phyloP scores from a whole-genome alignment of 352 stramenopile genomes.

The Pythium angustatum region DNA sequence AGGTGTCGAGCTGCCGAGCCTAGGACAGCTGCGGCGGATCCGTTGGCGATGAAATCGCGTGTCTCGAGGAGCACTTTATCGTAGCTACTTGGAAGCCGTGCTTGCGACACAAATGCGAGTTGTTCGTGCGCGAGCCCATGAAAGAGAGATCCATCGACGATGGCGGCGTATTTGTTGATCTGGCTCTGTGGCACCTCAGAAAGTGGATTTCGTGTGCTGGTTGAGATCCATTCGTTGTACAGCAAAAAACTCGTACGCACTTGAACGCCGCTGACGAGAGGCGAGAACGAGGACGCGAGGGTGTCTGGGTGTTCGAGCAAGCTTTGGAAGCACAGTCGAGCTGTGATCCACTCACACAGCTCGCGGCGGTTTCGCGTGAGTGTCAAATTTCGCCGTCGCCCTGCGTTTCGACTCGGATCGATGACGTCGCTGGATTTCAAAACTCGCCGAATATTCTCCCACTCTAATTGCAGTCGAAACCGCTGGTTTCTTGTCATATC shows the following conservation, averaged over 20 bases:
- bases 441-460: conserved; percentile 42
- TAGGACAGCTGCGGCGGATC: background rate
- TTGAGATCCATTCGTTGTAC: conserved; percentile 57
- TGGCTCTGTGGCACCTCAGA: conserved; percentile 1
- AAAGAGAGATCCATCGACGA: conserved; percentile 42
- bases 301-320: conserved; percentile 57
- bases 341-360: conserved; percentile 58
- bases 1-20: conserved; percentile 5
- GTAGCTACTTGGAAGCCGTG: conserved; percentile 13
- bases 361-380: conserved; percentile 41
- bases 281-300: conserved; percentile 37
- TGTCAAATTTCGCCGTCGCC: conserved; percentile 30
- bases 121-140: conserved; percentile 60
- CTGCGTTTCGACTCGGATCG: background rate
- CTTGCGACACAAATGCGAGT: conserved; percentile 40
- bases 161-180: conserved; percentile 29
- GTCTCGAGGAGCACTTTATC: conserved; percentile 17
- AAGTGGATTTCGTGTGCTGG: conserved; percentile 50
- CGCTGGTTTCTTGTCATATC: conserved; percentile 42
- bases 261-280: conserved; percentile 43
- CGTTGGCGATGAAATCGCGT: conserved; percentile 22
- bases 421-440: conserved; percentile 25
- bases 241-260: conserved; percentile 52
- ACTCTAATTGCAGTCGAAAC: conserved; percentile 52
- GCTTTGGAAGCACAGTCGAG: conserved; percentile 56